phyloP scores from a whole-genome alignment of 106 monocot genomes.

The Dendrobium nobile region DNA sequence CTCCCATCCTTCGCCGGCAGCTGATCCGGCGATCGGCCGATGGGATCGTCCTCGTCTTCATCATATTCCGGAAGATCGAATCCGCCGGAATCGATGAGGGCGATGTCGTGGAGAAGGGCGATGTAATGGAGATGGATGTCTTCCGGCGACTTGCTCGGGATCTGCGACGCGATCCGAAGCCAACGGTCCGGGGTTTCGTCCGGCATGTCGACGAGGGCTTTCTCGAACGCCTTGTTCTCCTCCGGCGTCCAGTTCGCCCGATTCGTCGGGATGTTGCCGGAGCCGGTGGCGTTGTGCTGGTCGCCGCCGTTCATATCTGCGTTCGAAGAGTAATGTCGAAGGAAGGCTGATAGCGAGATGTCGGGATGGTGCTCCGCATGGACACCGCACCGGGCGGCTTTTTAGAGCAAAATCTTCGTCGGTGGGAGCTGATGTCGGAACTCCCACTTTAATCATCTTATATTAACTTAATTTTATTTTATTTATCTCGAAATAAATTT shows the following conservation, averaged over 20 bases:
- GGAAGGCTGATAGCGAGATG: not conserved
- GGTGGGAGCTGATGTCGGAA: too few species aligned
- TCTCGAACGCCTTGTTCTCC: conserved; percentile 50
- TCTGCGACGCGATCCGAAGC: conserved; percentile 21
- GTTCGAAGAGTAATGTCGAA: not conserved
- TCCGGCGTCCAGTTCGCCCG: conserved; percentile 20
- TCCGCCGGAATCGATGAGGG: conserved; percentile 35
- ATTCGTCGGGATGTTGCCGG: not conserved
- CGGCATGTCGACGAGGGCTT: conserved; percentile 33
- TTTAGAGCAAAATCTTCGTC: not conserved
- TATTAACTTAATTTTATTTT: too few species aligned
- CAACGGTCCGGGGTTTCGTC: conserved; percentile 41
- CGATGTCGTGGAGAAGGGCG: conserved; percentile 32
- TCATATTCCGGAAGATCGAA: conserved; percentile 23
- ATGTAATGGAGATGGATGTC: conserved; percentile 30
- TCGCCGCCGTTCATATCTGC: not conserved
- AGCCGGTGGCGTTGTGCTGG: not conserved
- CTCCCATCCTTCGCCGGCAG: conserved; percentile 20
- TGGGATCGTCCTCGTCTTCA: not conserved
- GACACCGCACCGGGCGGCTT: not conserved
- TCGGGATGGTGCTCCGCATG: not conserved
- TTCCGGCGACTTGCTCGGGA: conserved; percentile 25
- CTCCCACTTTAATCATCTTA: too few species aligned
- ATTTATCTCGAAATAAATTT: too few species aligned
- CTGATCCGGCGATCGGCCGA: not conserved